phyloP scores from a whole-genome alignment of 148 eudicot species.

The Vaccinium darrowii region DNA sequence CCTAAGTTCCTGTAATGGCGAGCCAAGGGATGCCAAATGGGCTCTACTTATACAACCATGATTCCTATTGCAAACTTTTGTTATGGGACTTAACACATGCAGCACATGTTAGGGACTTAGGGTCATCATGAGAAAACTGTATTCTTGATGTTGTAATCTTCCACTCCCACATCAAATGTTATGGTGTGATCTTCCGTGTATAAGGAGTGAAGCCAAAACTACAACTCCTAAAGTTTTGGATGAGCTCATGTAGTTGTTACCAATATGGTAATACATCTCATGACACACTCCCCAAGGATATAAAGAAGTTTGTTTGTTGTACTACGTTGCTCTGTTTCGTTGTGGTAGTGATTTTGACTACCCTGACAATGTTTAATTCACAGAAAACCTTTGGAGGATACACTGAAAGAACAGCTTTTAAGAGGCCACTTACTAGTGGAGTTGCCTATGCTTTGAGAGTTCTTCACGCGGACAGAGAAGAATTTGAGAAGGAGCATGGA shows the following conservation, averaged over 20 bases:
- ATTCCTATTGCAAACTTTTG: not conserved
- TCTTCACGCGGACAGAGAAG: conserved; percentile 66
- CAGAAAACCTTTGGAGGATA: conserved; percentile 89
- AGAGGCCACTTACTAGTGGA: conserved; percentile 96
- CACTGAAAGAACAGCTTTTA: conserved; percentile 84
- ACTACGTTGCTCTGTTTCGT: not conserved
- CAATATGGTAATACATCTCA: not conserved
- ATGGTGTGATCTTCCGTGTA: not conserved
- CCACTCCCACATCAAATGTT: not conserved
- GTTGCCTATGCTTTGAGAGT: conserved; percentile 94
- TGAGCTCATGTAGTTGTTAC: not conserved
- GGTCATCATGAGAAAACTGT: not conserved
- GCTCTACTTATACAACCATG: not conserved
- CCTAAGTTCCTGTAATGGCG: not conserved
- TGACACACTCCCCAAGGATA: not conserved
- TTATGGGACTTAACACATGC: not conserved
- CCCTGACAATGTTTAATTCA: conserved; percentile 1
- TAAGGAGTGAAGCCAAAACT: not conserved
- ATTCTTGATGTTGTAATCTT: not conserved
- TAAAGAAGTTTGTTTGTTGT: not conserved
- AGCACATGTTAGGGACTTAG: no score
- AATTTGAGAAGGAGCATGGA: conserved; percentile 74
- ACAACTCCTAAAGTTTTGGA: not conserved
- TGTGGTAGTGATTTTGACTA: conserved; percentile 8
- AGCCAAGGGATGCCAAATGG: not conserved